Conservation (phyloP, 305 asterid species). For the Rubia balearica region DNA sequence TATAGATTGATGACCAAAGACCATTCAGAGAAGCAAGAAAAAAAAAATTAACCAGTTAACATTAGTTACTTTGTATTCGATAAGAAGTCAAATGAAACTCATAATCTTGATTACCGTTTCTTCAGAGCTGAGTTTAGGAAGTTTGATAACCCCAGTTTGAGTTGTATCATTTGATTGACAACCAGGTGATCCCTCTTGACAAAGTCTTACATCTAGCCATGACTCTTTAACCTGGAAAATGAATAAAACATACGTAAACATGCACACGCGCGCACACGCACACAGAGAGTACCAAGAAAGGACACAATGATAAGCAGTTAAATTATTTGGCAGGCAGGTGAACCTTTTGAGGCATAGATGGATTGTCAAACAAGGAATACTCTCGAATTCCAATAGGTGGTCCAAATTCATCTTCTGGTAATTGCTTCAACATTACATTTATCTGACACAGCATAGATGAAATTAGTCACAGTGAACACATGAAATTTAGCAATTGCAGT, state of each 20-base stretch:
- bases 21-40: not conserved
- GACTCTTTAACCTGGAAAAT: constrained; percentile 77
- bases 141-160: constrained; percentile 46
- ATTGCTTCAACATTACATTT: constrained; percentile 64
- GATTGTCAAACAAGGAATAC: constrained; percentile 75
- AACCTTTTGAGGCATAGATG: constrained; percentile 74
- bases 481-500: constrained; percentile 1
- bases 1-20: not conserved
- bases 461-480: constrained; percentile 21
- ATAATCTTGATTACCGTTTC: constrained; percentile 49
- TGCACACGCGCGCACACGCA: not conserved
- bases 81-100: not conserved
- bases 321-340: constrained; percentile 8
- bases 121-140: constrained; percentile 76
- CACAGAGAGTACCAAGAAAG: not conserved
- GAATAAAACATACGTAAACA: not conserved
- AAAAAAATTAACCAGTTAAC: not conserved
- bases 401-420: constrained; percentile 72
- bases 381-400: constrained; percentile 69
- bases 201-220: constrained; percentile 87
- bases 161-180: constrained; percentile 69
- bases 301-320: not conserved
- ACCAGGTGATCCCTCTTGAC: constrained; percentile 72
- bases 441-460: constrained; percentile 46
- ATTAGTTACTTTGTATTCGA: not conserved